Base-by-base conservation (phyloP, 225 moss, liverwort and hornwort genomes). In the Pseudoscleropodium purum region DNA sequence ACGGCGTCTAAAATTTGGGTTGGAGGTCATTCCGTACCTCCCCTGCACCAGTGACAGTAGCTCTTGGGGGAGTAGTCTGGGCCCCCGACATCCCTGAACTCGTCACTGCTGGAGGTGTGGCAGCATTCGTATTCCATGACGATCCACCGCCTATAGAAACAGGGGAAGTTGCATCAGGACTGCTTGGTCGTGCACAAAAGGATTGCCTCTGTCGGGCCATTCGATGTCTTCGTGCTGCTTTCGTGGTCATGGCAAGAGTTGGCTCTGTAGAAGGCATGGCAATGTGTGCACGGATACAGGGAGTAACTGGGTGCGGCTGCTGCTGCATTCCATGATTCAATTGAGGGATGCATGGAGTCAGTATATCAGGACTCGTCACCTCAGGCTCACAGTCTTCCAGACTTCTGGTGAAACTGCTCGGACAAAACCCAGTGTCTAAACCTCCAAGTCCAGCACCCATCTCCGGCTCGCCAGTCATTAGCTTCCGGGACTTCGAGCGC, bases 401-500 rank as follows among this genome's bases (percentile, higher is more conserved):
- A 39, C 39, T 86, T 16, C 56, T 91, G 88, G 89, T 74, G 62
- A 92, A 91, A 89, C 61, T 93, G 75, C 91, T 91, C 63, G 84
- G 89, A 87, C 85, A 85, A 69, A 90, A 86, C 45, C 81, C 89
- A 59, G 75, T 69, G 67, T 92, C 91, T 27, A 86, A 51, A 39
- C n/a, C 80, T 84, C 41, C 87, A 57, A 88, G 81, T 45, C 86
- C 91, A 47, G 68, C 70, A 64, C 41, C 69, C 76, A 85, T 77
- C 64, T 90, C 91, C 45, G 75, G 36, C 66, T 91, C 91, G 21
- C 86, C 91, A 90, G 90, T 91, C 93, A 91, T 89, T 56, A 94
- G 78, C 90, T 91, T 92, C 57, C 91, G 89, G 49, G 93, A 90
- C 90, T 94, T 94, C 31, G 90, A 93, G n/a, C 93, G 93, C 63